These are phyloP conservation scores for Rosa hybrid DNA, from an alignment of 331 rosid genomes.

Conservation along the genomic window DNA sequence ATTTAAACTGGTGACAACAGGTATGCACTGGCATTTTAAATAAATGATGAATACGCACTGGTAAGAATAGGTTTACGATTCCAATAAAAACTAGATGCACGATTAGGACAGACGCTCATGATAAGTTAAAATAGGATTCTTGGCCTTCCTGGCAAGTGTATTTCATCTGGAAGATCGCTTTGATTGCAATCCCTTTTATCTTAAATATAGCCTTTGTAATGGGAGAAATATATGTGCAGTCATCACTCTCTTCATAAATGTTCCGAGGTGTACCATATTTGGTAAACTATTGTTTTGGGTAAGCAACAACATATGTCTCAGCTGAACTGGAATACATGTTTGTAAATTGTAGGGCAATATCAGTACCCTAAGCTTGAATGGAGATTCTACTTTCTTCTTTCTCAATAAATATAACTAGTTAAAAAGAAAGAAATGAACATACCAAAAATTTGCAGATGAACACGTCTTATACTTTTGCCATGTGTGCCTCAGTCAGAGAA, in stretches of 20 bases:
- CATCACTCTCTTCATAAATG: background rate
- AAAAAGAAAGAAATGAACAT: conserved; percentile 32
- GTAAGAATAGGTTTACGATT: background rate
- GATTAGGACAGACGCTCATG: background rate
- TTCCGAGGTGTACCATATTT: background rate
- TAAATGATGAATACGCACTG: background rate
- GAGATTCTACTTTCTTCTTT: conserved; percentile 21
- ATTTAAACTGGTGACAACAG: background rate
- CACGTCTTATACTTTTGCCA: conserved; percentile 60
- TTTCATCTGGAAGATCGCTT: background rate
- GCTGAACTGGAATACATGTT: conserved; percentile 11
- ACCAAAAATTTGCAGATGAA: conserved; percentile 47
- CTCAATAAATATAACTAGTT: conserved; percentile 8
- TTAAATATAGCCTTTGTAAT: background rate
- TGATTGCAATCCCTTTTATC: background rate
- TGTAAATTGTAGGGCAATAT: conserved; percentile 20
- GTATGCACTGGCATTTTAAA: background rate
- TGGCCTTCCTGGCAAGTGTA: background rate
- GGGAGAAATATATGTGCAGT: background rate
- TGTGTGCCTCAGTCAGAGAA: conserved; percentile 68
- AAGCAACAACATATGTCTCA: background rate
- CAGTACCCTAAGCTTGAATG: conserved; percentile 28
- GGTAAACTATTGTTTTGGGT: conserved; percentile 1
- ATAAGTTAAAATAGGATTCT: background rate
- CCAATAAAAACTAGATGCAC: background rate